A percentile compares a stretch with the other conserved stretches of the same genome.
Conservation (phyloP, 345 rosid species). For the Populus nigra region DNA sequence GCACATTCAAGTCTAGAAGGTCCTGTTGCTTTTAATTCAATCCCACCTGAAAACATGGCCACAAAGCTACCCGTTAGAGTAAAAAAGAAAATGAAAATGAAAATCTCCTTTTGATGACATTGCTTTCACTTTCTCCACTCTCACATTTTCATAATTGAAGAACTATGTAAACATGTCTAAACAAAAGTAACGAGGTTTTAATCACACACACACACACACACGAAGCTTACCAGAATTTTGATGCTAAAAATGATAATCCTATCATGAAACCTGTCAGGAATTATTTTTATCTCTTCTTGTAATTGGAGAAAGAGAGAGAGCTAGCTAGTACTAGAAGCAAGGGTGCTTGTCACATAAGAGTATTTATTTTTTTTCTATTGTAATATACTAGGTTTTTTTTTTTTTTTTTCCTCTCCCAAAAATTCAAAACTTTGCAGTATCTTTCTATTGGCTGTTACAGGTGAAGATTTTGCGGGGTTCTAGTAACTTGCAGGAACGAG, state of each 20-base stretch:
- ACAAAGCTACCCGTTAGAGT: slow-evolving; percentile 7
- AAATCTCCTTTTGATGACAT: not conserved
- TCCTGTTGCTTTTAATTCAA: slow-evolving; percentile 17
- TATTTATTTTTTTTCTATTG: too few species aligned
- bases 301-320: too few species aligned
- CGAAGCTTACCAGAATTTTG: not conserved
- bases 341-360: too few species aligned
- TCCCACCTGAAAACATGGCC: slow-evolving; percentile 18
- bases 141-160: not conserved
- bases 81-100: not conserved
- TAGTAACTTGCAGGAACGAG: too few species aligned
- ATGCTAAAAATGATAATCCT: not conserved
- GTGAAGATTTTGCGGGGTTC: slow-evolving; percentile 4
- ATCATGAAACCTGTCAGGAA: not conserved
- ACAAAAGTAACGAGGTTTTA: not conserved
- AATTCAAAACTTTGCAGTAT: not conserved
- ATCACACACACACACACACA: not conserved
- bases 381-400: too few species aligned
- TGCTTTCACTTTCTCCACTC: too few species aligned
- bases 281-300: not conserved
- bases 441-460: not conserved
- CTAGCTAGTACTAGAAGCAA: too few species aligned
- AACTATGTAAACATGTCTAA: not conserved
- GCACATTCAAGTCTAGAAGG: slow-evolving; percentile 11
- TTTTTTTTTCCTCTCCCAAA: too few species aligned